phyloP scores from a whole-genome alignment of 2,329 filamentous ascomycete species.

The Fusarium continuum region DNA sequence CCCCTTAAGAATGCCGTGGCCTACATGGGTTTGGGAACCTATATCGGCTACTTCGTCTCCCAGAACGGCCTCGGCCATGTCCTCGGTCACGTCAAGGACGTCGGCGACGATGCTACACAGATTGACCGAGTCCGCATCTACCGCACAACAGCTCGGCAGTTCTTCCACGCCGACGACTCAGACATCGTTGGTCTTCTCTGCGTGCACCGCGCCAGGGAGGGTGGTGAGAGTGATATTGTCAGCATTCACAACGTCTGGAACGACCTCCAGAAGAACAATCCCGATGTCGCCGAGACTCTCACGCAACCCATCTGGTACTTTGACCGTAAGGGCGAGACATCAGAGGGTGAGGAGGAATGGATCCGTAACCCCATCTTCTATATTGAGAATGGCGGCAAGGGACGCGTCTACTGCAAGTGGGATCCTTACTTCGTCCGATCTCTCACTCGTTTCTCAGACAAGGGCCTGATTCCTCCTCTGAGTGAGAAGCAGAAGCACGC shows the following conservation, averaged over 20 bases:
- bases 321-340: conserved; percentile 87
- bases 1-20: conserved; percentile 82
- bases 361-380: conserved; percentile 79
- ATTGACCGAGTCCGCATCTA: conserved; percentile 92
- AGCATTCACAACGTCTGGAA: conserved; percentile 86
- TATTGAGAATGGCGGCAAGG: conserved; percentile 72
- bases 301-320: conserved; percentile 89
- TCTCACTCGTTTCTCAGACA: conserved; percentile 76
- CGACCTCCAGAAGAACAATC: conserved; percentile 75
- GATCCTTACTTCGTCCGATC: conserved; percentile 89
- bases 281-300: conserved; percentile 79
- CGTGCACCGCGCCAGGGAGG: conserved; percentile 78
- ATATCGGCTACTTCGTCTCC: conserved; percentile 87
- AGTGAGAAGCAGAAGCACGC: conserved; percentile 75
- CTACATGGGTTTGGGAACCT: conserved; percentile 89
- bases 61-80: conserved; percentile 89
- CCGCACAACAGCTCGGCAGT: conserved; percentile 74
- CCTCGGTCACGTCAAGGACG: conserved; percentile 88
- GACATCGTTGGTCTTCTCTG: conserved; percentile 88
- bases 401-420: conserved; percentile 72
- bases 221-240: conserved; percentile 85
- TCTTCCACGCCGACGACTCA: conserved; percentile 76
- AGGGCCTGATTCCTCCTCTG: conserved; percentile 76
- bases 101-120: conserved; percentile 81
- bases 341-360: conserved; percentile 77